Base-by-base conservation (phyloP, 257 asterid species). In the Dorcoceras hygrometricum region DNA sequence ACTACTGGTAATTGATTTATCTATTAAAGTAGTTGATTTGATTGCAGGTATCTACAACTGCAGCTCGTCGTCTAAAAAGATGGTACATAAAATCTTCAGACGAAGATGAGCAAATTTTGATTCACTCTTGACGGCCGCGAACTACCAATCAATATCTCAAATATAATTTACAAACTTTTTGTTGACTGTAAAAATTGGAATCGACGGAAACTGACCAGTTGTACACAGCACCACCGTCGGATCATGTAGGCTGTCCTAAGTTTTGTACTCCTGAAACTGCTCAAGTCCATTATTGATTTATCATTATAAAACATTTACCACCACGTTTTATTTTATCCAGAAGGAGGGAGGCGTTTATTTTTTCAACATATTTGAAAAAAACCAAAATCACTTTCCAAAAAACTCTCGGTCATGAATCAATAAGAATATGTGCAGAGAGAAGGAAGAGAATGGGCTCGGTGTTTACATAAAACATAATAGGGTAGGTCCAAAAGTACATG, bases 41-140 rank as follows among this genome's bases (percentile, higher is more conserved):
- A 20, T 67, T 60, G 22, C 57, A 74, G 80, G 78, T 75, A 6
- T 31, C 19, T 16, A 68, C 23, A 43, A 46, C 84, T 50, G 31
- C 68, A 11, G 24, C 50, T 10, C 78, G 76, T n/a, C 78, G 76
- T n/a, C 78, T 79, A 48, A 59, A 72, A 57, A 72, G 57, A 19
- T 87, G 81, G 82, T 65, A 79, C 79, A 56, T 82, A 68, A 71
- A 80, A 74, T 75, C 86, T 12, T 8, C 78, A 36, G 16, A 32
- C 8, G 48, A 36, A 39, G 51, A 39, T 1, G 5, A 39, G 19
- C 1, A 39, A 39, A 12, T 0, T 39, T 9, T 39, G 50, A 1
- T 11, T 12, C n/a, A 8, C 39, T 32, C 39, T 8, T 7, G 39
- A 8, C 8, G 2, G 11, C 6, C 11, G 39, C 39, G 39, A 32